Percentiles rank a stretch among this genome's conserved stretches.
Conservation (phyloP, 2,329 filamentous ascomycete genomes). For the Pyrenophora graminea region DNA sequence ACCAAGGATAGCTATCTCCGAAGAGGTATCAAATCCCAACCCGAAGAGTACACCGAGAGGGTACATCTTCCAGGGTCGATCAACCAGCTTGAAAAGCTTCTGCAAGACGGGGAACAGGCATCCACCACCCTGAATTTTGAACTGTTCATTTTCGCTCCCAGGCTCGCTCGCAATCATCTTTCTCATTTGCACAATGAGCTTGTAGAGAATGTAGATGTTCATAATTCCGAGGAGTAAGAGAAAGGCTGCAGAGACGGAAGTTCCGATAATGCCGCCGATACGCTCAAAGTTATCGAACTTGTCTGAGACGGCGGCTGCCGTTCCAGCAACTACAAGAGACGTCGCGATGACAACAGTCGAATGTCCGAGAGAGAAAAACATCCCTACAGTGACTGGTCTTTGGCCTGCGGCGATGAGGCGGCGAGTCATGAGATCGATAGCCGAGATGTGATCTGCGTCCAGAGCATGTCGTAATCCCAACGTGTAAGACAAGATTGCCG, state of each 20-base stretch:
- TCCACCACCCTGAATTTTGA: slow-evolving; percentile 76
- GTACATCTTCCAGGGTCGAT: slow-evolving; percentile 92
- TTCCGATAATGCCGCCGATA: slow-evolving; percentile 87
- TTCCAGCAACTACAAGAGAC: slow-evolving; percentile 88
- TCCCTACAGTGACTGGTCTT: slow-evolving; percentile 86
- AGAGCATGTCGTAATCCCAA: slow-evolving; percentile 92
- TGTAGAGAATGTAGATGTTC: slow-evolving; percentile 84
- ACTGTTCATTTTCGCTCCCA: slow-evolving; percentile 55
- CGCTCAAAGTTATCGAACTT: slow-evolving; percentile 79
- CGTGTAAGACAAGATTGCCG: slow-evolving; percentile 83
- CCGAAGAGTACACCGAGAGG: slow-evolving; percentile 84
- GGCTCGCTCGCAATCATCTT: slow-evolving; percentile 60
- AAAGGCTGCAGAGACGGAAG: slow-evolving; percentile 81
- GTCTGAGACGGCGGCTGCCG: slow-evolving; percentile 78
- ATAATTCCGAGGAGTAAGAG: slow-evolving; percentile 79
- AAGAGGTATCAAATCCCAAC: slow-evolving; percentile 92
- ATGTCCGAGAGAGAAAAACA: slow-evolving; percentile 91
- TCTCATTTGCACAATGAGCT: slow-evolving; percentile 70
- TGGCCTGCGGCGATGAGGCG: slow-evolving; percentile 84
- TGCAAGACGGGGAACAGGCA: slow-evolving; percentile 73
- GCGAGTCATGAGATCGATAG: slow-evolving; percentile 93
- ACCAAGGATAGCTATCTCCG: slow-evolving; percentile 87
- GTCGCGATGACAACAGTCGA: slow-evolving; percentile 91
- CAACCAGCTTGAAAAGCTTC: slow-evolving; percentile 73
- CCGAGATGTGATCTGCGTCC: slow-evolving; percentile 91